Evolutionary conservation across 2,329 filamentous ascomycete species (phyloP).

Genomic region (Coniella lustricola): DNA sequence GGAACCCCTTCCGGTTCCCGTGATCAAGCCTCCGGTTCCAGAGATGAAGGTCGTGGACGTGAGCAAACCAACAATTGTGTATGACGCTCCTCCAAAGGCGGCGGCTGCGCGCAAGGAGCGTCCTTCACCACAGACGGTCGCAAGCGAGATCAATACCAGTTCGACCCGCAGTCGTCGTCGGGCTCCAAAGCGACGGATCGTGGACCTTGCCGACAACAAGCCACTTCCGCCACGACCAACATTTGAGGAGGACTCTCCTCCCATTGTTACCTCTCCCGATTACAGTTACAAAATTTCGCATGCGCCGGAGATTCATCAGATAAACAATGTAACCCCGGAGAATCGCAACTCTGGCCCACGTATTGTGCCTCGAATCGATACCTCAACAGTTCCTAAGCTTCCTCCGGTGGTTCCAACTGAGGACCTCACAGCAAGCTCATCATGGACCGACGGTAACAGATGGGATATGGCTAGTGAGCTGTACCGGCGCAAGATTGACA

Average conservation of each 20-base stretch:
- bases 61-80: slow-evolving; percentile 58
- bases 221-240: slow-evolving; percentile 24
- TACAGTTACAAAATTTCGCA: slow-evolving; percentile 41
- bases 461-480: slow-evolving; percentile 67
- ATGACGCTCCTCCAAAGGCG: slow-evolving; percentile 43
- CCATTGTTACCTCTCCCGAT: slow-evolving; percentile 20
- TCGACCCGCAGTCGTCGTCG: slow-evolving; percentile 51
- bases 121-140: slow-evolving; percentile 43
- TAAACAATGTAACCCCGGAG: slow-evolving; percentile 27
- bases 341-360: slow-evolving; percentile 25
- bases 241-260: slow-evolving; percentile 19
- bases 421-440: slow-evolving; percentile 22
- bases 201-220: slow-evolving; percentile 54
- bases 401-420: slow-evolving; percentile 26
- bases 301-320: slow-evolving; percentile 30
- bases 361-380: slow-evolving; percentile 32
- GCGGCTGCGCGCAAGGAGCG: slow-evolving; percentile 54
- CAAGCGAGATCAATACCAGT: slow-evolving; percentile 51
- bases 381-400: slow-evolving; percentile 28
- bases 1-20: slow-evolving; percentile 67
- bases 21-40: slow-evolving; percentile 62
- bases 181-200: slow-evolving; percentile 55
- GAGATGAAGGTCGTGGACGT: slow-evolving; percentile 59
- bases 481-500: slow-evolving; percentile 84
- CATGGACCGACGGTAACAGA: slow-evolving; percentile 41